Evolutionary conservation across 768 basidiomycete species (phyloP).

Genomic region (Phylloporus rhodoxanthus): DNA sequence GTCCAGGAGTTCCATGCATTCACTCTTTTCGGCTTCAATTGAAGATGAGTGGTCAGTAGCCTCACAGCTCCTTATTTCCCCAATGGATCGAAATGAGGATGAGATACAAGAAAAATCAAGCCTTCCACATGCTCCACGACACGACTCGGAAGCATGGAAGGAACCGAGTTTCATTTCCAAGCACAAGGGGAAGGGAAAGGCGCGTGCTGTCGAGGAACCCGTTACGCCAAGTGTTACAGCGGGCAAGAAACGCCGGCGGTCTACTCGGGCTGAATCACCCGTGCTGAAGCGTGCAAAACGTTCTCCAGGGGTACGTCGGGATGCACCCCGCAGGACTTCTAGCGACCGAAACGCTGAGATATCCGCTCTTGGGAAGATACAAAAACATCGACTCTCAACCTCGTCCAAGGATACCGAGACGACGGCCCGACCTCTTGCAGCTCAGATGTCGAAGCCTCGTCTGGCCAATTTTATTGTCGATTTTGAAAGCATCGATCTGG

Average conservation of each 20-base stretch:
- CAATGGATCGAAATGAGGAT: not conserved
- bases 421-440: not conserved
- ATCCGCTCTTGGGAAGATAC: not conserved
- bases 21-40: conserved; percentile 23
- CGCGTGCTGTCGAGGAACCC: conserved; percentile 3
- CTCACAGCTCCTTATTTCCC: not conserved
- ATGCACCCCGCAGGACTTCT: not conserved
- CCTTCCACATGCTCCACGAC: conserved; percentile 4
- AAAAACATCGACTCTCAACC: not conserved
- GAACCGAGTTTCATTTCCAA: conserved; percentile 28
- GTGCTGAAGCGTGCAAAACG: conserved; percentile 13
- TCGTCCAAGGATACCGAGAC: not conserved
- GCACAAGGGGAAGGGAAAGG: conserved; percentile 18
- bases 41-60: not conserved
- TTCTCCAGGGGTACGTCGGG: not conserved
- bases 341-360: not conserved
- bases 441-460: conserved; percentile 10
- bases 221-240: not conserved
- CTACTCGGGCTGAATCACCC: conserved; percentile 5
- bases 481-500: conserved; percentile 11
- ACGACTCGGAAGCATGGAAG: conserved; percentile 29
- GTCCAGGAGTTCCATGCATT: conserved; percentile 17
- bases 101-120: not conserved
- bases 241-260: conserved; percentile 15
- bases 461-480: conserved; percentile 18